Percentiles rank a stretch among this genome's conserved stretches.
These are phyloP conservation scores for Diplocarpon rosae DNA, from an alignment of 2,329 filamentous ascomycete species.

Conservation along the genomic window DNA sequence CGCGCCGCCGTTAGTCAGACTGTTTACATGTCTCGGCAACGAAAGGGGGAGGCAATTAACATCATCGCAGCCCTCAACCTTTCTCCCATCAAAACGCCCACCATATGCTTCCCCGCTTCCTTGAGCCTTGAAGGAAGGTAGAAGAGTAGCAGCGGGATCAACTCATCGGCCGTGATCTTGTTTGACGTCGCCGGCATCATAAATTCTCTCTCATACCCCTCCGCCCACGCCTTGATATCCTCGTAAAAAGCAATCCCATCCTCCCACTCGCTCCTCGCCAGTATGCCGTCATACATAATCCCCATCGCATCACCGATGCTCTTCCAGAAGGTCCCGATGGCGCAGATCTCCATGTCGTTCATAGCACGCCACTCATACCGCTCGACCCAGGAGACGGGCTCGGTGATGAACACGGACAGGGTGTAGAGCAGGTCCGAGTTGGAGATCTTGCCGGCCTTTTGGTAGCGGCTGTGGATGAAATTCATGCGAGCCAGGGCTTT, in stretches of 20 bases:
- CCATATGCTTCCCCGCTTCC: constrained; percentile 37
- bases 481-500: constrained; percentile 53
- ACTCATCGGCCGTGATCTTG: constrained; percentile 43
- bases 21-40: not conserved
- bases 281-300: constrained; percentile 36
- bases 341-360: constrained; percentile 57
- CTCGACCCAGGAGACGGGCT: constrained; percentile 53
- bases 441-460: constrained; percentile 44
- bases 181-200: constrained; percentile 46
- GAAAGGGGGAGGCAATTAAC: constrained; percentile 33
- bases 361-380: constrained; percentile 60
- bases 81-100: constrained; percentile 52
- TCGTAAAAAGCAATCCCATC: constrained; percentile 42
- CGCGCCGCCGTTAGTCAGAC: not conserved
- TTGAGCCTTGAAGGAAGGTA: constrained; percentile 37
- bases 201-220: constrained; percentile 44
- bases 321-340: constrained; percentile 61
- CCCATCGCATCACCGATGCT: constrained; percentile 58
- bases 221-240: constrained; percentile 37
- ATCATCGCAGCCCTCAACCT: constrained; percentile 53
- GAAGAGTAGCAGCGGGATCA: constrained; percentile 49
- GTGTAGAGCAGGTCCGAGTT: constrained; percentile 57
- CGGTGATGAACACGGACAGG: constrained; percentile 51
- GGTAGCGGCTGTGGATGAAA: constrained; percentile 48
- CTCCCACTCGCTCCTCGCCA: constrained; percentile 30